Evolutionary conservation across 345 rosid genomes (phyloP), one percentile per base, ranked within the genome.

Genomic region (Eucalyptus curtisii): DNA sequence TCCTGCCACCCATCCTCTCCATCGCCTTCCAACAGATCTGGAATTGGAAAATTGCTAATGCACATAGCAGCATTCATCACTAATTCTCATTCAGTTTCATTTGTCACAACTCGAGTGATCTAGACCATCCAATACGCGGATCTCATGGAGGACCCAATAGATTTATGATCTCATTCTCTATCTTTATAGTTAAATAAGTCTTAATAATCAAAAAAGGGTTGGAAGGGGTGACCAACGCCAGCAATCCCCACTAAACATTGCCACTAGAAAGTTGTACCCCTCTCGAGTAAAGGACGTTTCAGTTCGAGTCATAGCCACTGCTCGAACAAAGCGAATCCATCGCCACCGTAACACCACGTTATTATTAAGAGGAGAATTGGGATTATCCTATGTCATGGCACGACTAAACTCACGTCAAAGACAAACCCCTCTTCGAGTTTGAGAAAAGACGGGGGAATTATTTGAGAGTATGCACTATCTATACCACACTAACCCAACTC

Each of bases 21-120:
- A 13, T 40, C 14, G 3, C 47, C 82, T 40, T 40, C 4, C 8
- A 3, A 76, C 8, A 25, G 2, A 40, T 76, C 15, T 42, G 47
- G 1, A 76, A 76, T 76, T 6, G 82, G 14, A 10, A 7, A 76
- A 76, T 10, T 20, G 27, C 8, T 4, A 2, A 37, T 37, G 82
- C 14, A 71, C 27, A 10, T 10, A 20, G 8, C 2, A 24, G 2
- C 82, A 6, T 5, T 20, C 2, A 14, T 10, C 2, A 3, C 13
- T 5, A 76, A 71, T 19, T 64, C 9, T 64, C 4, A 4, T 64
- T 15, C 5, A 13, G 2, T 30, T 10, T 20, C 82, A 22, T 76
- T 12, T 7, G 24, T 40, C 15, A 20, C 4, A 7, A 10, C 24
- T 76, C 3, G 47, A 76, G 47, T 20, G 47, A 40, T 76, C 8